Conservation (phyloP, 2,329 filamentous ascomycete species). For the Aureobasidium leucospermi region DNA sequence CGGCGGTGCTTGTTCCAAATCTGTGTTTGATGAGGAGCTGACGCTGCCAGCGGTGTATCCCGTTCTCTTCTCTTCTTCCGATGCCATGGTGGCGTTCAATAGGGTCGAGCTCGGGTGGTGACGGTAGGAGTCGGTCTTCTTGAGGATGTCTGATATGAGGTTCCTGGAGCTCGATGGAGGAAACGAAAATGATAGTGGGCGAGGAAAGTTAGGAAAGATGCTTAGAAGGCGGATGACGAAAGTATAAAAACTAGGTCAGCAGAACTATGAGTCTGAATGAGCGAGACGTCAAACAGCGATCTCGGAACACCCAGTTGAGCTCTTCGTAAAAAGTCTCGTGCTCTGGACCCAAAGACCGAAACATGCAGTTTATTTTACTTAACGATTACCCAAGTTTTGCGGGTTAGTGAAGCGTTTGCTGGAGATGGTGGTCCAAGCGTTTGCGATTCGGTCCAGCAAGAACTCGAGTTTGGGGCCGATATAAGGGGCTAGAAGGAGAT, state of each 20-base stretch:
- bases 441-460: neutral
- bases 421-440: slow-evolving; percentile 2
- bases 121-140: neutral
- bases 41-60: slow-evolving; percentile 1
- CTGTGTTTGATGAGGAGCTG: slow-evolving; percentile 8
- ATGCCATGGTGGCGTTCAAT: neutral
- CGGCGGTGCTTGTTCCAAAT: slow-evolving; percentile 4
- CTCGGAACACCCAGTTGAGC: neutral
- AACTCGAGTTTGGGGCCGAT: neutral
- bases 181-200: neutral
- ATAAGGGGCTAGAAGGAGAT: neutral
- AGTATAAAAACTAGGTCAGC: slow-evolving; percentile 12
- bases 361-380: slow-evolving; percentile 1
- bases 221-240: slow-evolving; percentile 4
- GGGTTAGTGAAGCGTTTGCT: slow-evolving; percentile 4
- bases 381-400: slow-evolving; percentile 7
- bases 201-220: slow-evolving; percentile 3
- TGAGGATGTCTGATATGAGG: neutral
- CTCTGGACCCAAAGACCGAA: slow-evolving; percentile 8
- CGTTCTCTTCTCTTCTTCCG: neutral
- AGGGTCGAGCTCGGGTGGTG: neutral
- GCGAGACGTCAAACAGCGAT: slow-evolving; percentile 9
- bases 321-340: slow-evolving; percentile 1
- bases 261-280: slow-evolving; percentile 5
- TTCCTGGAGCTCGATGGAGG: neutral